phyloP scores from a whole-genome alignment of 495 filamentous ascomycete species.

The Penicillium steckii region DNA sequence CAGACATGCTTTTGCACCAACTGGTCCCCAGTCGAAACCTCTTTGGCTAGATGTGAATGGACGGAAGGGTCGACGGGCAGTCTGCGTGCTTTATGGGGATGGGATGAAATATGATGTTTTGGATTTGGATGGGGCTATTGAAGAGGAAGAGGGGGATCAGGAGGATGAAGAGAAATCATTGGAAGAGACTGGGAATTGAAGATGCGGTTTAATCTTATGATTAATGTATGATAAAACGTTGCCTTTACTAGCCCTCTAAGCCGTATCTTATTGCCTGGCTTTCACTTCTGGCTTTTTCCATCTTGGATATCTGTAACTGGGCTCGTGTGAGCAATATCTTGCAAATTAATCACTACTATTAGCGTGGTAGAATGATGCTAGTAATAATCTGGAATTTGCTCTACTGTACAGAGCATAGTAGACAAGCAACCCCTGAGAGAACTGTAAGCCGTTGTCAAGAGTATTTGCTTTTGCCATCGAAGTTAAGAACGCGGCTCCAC shows the following conservation, averaged over 20 bases:
- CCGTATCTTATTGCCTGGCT: too few relatives aligned
- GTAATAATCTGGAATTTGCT: too few relatives aligned
- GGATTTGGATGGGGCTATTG: constrained; percentile 50
- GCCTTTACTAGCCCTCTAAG: too few relatives aligned
- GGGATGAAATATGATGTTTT: constrained; percentile 55
- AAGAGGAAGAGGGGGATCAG: constrained; percentile 26
- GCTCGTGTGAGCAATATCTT: too few relatives aligned
- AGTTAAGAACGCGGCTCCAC: background rate
- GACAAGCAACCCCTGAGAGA: too few relatives aligned
- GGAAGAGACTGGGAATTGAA: background rate
- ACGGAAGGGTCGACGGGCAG: constrained; percentile 48
- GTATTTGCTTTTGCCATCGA: background rate
- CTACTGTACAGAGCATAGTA: too few relatives aligned
- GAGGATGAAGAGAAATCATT: constrained; percentile 4
- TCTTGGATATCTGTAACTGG: too few relatives aligned
- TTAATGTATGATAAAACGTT: too few relatives aligned
- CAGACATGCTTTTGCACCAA: constrained; percentile 34
- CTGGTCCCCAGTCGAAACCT: constrained; percentile 44
- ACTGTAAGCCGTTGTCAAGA: background rate
- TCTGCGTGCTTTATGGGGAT: constrained; percentile 57
- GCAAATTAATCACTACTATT: too few relatives aligned
- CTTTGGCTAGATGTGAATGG: constrained; percentile 53
- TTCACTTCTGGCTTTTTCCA: too few relatives aligned
- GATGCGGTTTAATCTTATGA: too few relatives aligned
- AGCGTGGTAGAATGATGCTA: too few relatives aligned